Percentiles rank a stretch among this genome's conserved stretches.
Conservation (phyloP, 2,329 filamentous ascomycete species). For the Diplodia sapinea region DNA sequence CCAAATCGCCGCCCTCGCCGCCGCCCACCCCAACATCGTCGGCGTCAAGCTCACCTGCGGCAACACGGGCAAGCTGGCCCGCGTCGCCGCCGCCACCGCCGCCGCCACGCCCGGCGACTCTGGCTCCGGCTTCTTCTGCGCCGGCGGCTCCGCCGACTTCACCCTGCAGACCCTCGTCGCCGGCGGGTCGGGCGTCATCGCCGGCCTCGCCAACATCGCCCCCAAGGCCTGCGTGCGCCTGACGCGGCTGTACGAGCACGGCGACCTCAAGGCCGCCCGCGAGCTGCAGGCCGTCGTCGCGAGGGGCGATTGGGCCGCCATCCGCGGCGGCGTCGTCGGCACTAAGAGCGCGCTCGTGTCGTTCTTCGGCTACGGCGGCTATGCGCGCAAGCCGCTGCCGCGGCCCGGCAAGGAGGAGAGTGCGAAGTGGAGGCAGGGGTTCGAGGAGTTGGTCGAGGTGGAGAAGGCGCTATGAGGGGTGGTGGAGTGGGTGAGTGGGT, state of each 20-base stretch:
- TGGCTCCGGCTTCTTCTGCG: conserved; percentile 68
- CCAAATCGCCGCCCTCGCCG: conserved; percentile 63
- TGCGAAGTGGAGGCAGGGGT: conserved; percentile 50
- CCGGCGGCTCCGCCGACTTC: conserved; percentile 77
- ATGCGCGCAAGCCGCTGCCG: conserved; percentile 63
- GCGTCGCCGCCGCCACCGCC: conserved; percentile 61
- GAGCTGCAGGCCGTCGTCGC: conserved; percentile 70
- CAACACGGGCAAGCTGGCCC: conserved; percentile 71
- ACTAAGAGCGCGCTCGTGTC: conserved; percentile 69
- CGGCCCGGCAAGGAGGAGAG: conserved; percentile 53
- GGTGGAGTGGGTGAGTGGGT: no score
- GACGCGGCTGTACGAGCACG: conserved; percentile 64
- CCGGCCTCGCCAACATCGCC: conserved; percentile 72
- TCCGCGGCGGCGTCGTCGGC: conserved; percentile 71
- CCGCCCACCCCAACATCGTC: conserved; percentile 68
- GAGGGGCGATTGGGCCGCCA: conserved; percentile 71
- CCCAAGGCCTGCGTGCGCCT: conserved; percentile 70
- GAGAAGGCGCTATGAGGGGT: conserved; percentile 43
- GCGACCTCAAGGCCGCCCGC: conserved; percentile 65
- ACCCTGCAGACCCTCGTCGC: conserved; percentile 72
- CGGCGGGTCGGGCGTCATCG: conserved; percentile 74
- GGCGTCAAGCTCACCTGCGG: conserved; percentile 74
- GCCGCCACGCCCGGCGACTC: conserved; percentile 45
- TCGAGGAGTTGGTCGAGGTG: conserved; percentile 53
- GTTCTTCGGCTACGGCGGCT: conserved; percentile 70